Evolutionary conservation across 1,139 yeast genomes (phyloP).

Genomic region (Kodamaea plutei): DNA sequence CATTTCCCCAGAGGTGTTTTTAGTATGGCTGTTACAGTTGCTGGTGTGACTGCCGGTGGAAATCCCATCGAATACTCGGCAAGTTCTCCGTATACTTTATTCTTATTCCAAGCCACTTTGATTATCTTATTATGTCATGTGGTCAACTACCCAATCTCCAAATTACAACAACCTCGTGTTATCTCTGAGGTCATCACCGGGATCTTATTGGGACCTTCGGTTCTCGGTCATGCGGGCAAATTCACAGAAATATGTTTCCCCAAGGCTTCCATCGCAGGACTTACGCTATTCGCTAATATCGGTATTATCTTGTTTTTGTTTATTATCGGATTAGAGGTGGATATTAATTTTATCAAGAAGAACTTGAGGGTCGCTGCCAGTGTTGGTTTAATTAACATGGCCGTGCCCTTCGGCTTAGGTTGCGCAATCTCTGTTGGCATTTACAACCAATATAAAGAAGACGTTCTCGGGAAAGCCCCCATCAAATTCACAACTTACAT

Average conservation of each 20-base stretch:
- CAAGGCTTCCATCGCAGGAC: slow-evolving; percentile 52
- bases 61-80: slow-evolving; percentile 61
- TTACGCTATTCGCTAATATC: slow-evolving; percentile 63
- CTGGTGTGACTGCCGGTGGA: slow-evolving; percentile 67
- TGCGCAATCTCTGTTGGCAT: slow-evolving; percentile 66
- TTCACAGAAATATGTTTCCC: slow-evolving; percentile 67
- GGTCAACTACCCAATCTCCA: slow-evolving; percentile 55
- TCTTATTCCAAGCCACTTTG: slow-evolving; percentile 57
- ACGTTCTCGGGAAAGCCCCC: slow-evolving; percentile 21
- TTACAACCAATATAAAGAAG: slow-evolving; percentile 47
- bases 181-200: slow-evolving; percentile 79
- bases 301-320: slow-evolving; percentile 73
- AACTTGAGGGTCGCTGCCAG: slow-evolving; percentile 57
- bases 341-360: slow-evolving; percentile 55
- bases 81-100: slow-evolving; percentile 54
- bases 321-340: slow-evolving; percentile 76
- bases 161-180: slow-evolving; percentile 67
- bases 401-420: slow-evolving; percentile 75
- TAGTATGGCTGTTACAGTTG: slow-evolving; percentile 28
- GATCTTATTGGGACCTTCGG: slow-evolving; percentile 65
- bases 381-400: slow-evolving; percentile 68
- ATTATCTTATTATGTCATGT: slow-evolving; percentile 52
- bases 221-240: slow-evolving; percentile 63
- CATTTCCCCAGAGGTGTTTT: too few species aligned
- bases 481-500: slow-evolving; percentile 66